Percentiles rank a stretch among this genome's conserved stretches.
Conservation (phyloP, 139 green algal species). For the Chlamydomonas schloesseri region DNA sequence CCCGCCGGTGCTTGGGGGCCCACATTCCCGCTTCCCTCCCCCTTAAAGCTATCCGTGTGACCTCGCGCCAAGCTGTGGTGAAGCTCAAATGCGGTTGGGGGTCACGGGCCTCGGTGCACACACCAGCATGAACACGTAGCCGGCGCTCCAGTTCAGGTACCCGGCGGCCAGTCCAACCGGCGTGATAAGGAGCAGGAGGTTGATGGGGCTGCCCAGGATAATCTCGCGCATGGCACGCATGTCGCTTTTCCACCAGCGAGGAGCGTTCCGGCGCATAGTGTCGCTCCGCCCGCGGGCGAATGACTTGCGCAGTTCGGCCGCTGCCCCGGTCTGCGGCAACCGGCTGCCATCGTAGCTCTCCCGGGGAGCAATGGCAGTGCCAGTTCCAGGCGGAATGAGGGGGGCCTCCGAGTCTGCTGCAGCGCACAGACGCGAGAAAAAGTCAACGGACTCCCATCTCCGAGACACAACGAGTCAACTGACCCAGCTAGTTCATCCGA, state of each 20-base stretch:
- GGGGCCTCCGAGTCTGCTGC: neutral
- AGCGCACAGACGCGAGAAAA: neutral
- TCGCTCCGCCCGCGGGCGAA: neutral
- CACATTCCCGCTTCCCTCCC: no score
- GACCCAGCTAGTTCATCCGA: no score
- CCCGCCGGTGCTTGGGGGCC: no score
- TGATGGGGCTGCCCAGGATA: neutral
- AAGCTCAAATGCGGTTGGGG: no score
- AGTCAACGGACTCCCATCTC: neutral
- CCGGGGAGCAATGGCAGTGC: neutral
- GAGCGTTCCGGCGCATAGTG: neutral
- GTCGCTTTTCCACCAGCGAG: neutral
- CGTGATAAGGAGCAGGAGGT: neutral
- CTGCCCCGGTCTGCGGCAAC: neutral
- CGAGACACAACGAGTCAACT: neutral
- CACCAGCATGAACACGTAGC: conserved; percentile 11
- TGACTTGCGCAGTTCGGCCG: neutral
- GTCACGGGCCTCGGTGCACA: no score
- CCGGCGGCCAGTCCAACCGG: conserved; percentile 4
- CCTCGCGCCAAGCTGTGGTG: no score
- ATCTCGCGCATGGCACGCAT: neutral
- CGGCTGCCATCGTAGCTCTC: neutral
- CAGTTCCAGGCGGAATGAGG: neutral
- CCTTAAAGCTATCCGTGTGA: no score
- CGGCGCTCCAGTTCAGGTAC: neutral